Conservation (phyloP, 768 basidiomycete genomes). For the Vararia minispora region DNA sequence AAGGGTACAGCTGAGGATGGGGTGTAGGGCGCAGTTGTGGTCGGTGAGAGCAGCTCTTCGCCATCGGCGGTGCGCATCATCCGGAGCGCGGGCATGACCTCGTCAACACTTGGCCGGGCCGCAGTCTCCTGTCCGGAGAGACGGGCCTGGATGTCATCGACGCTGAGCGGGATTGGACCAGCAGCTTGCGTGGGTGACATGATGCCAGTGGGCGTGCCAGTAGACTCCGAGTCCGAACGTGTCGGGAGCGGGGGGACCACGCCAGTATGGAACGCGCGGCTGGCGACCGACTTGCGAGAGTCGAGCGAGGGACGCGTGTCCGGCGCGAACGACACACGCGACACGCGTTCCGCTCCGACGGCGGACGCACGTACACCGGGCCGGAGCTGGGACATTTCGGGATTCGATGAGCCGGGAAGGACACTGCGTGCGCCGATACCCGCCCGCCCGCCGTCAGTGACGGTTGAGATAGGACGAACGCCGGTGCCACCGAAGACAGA, state of each 20-base stretch:
- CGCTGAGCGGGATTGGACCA: slow-evolving; percentile 33
- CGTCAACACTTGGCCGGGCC: slow-evolving; percentile 34
- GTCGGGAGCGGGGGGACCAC: slow-evolving; percentile 31
- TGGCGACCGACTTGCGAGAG: slow-evolving; percentile 29
- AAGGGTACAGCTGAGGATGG: slow-evolving; percentile 5
- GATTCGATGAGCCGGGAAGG: slow-evolving; percentile 13
- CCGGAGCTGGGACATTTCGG: slow-evolving; percentile 33
- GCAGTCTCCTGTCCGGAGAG: slow-evolving; percentile 28
- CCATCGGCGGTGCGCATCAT: slow-evolving; percentile 58
- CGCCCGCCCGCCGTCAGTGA: slow-evolving; percentile 33
- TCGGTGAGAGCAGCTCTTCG: slow-evolving; percentile 35
- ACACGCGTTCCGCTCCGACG: slow-evolving; percentile 29
- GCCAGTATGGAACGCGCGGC: slow-evolving; percentile 31
- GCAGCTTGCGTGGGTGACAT: slow-evolving; percentile 34
- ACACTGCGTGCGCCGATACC: slow-evolving; percentile 27
- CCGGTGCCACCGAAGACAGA: slow-evolving; percentile 46
- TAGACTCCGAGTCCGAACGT: slow-evolving; percentile 17
- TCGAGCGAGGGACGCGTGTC: slow-evolving; percentile 39
- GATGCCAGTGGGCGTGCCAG: slow-evolving; percentile 14
- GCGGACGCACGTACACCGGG: slow-evolving; percentile 43
- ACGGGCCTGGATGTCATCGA: slow-evolving; percentile 51
- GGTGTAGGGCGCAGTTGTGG: slow-evolving; percentile 13
- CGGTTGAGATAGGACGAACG: slow-evolving; percentile 34
- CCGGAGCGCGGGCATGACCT: slow-evolving; percentile 57
- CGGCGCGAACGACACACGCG: slow-evolving; percentile 61